These are phyloP conservation scores for Hondaea fermentalgiana DNA, from an alignment of 108 stramenopile genomes.

Conservation along the genomic window DNA sequence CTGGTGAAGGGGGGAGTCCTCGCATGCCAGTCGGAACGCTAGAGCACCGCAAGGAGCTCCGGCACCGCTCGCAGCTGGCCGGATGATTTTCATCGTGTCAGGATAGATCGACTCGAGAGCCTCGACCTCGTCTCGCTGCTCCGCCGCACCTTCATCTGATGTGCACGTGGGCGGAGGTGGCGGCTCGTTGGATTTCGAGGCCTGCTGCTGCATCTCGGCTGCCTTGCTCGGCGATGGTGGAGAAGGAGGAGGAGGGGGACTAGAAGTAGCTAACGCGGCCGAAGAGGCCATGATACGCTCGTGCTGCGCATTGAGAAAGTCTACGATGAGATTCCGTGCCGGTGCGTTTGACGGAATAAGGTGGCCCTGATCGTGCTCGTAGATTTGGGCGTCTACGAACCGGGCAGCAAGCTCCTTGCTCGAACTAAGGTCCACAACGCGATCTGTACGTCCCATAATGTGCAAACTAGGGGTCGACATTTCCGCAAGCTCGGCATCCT, in stretches of 20 bases:
- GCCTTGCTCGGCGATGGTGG: not conserved
- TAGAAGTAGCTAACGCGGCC: not conserved
- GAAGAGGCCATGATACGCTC: not conserved
- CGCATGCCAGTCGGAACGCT: not conserved
- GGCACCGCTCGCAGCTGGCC: not conserved
- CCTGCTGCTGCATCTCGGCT: not conserved
- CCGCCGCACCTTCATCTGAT: not conserved
- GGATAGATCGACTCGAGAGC: slow-evolving; percentile 1
- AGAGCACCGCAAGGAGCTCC: not conserved
- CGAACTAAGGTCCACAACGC: not conserved
- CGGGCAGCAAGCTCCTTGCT: not conserved
- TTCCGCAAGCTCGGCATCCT: not conserved
- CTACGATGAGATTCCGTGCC: not conserved
- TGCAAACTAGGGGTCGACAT: not conserved
- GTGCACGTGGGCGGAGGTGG: not conserved
- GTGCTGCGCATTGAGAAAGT: not conserved
- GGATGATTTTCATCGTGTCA: not conserved
- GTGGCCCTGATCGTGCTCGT: slow-evolving; percentile 22
- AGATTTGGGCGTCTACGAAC: not conserved
- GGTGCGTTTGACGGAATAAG: not conserved
- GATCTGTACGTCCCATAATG: not conserved
- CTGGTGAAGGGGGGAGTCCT: not conserved
- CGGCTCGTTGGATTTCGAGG: not conserved
- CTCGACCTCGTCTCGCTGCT: slow-evolving; percentile 7
- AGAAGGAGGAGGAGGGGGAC: not conserved